Base-by-base conservation (phyloP, 768 basidiomycete genomes). In the Scleroderma citrinum region DNA sequence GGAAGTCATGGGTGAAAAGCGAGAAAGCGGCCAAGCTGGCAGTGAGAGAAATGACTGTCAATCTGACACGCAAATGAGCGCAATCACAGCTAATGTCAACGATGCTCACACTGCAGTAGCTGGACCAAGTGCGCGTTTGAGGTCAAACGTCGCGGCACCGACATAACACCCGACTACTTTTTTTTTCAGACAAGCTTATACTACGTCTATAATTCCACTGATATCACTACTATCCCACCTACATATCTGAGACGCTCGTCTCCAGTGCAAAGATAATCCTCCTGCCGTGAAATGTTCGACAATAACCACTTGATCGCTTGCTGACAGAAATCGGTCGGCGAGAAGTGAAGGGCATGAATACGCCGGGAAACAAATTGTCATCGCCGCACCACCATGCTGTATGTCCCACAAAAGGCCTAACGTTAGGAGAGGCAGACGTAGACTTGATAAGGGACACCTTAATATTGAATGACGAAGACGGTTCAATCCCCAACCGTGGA, bases 1-100 rank as follows among this genome's bases (percentile, higher is more conserved):
- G 59, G 85, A 81, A 60, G 85, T 78, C 87, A 89, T 89, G 56
- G 61, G 65, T 54, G 49, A 50, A 59, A 57, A 54, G 57, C 54
- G 51, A 57, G 59, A 61, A 58, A 53, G 47, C 60, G 41, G 39
- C 56, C 54, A 43, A 56, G 54, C 40, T 46, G 50, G 44, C 48
- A 52, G 52, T 51, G 36, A 43, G 50, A 19, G 37, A 50, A 30
- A 47, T 48, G 47, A 38, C 55, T 50, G 48, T 59, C 53, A 52
- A 46, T 44, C 50, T 49, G 46, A 49, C 48, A 55, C 55, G 58
- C 56, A 58, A 55, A 55, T 51, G 42, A 40, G 55, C 52, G 40
- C 50, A 56, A 47, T 53, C 39, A 53, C 39, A 46, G 50, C 58
- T 53, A 41, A 55, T 35, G 23, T 42, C 56, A 47, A 46, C 54